Base-by-base conservation (phyloP, 495 filamentous ascomycete genomes). In the Darksidea phi region DNA sequence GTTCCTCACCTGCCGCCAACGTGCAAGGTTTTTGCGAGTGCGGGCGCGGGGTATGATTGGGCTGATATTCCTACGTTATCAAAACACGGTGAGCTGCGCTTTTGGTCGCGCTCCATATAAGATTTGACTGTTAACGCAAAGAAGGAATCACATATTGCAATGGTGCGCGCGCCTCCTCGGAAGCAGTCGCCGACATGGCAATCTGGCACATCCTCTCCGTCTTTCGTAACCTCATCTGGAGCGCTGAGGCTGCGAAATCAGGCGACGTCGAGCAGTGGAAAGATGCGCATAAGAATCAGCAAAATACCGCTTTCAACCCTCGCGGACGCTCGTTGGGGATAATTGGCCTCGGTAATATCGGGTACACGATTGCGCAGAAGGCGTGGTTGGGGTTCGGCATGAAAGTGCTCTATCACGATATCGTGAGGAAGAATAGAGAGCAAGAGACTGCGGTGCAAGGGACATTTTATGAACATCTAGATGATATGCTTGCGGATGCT, bases 1-100 rank as follows among this genome's bases (percentile, higher is more conserved):
- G 82, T 89, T 34, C 71, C 73, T 1, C 67, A 88, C 36, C 74
- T 90, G 17, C 87, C 86, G 0, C 56, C 73, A 17, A 80, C 79
- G 7, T 81, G 86, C 55, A 81, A 76, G 67, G 78, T 88, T 1
- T 86, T 84, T 71, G 85, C 86, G 7, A 84, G 81, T 58, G 86
- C 87, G 5, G 87, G 86, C 6, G 84, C 86, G 13, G 86, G 85
- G 0, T 88, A 82, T 63, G 85, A 89, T 70, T 88, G 87, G 86
- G 86, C 82, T 37, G 83, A 89, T 66, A 82, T 82, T 21, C 76
- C 80, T 67, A 56, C 79, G 21, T 66, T 89, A 53, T 86, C 81
- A 6, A 78, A 84, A 70, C 75, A 74, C 67, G 86, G 86, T 87
- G 28, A 74, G 59, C 78, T 63, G 25, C 61, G n/a, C n/a, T n/a